phyloP scores from a whole-genome alignment of 192 early-diverging fungal genomes.

The Podila epigama region DNA sequence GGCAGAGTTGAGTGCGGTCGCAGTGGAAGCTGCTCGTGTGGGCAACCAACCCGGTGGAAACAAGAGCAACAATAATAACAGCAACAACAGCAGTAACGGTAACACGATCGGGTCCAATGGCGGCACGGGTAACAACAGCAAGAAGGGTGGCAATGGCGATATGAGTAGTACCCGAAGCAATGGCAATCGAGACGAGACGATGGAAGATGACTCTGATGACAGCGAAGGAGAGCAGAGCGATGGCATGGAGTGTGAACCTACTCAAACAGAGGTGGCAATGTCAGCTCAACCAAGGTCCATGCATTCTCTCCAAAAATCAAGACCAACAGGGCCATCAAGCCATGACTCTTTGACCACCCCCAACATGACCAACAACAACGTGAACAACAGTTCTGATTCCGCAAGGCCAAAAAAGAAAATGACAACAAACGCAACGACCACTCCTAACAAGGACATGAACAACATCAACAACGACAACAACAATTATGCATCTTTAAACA shows the following conservation, averaged over 20 bases:
- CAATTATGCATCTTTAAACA: neutral
- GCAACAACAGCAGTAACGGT: neutral
- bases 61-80: constrained; percentile 12
- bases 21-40: constrained; percentile 34
- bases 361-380: too few species aligned
- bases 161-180: neutral
- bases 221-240: constrained; percentile 1
- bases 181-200: too few species aligned
- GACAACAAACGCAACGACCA: neutral
- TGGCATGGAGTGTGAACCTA: neutral
- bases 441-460: neutral
- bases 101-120: neutral
- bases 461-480: neutral
- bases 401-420: too few species aligned
- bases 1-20: constrained; percentile 27
- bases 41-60: constrained; percentile 39
- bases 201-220: constrained; percentile 13
- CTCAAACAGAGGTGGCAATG: neutral
- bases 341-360: too few species aligned
- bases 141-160: neutral
- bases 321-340: too few species aligned
- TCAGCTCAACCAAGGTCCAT: too few species aligned
- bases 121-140: neutral
- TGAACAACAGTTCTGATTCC: neutral
- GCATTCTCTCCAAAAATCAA: too few species aligned